Evolutionary conservation across 495 filamentous ascomycete genomes (phyloP).

Genomic region (Bombardia bombarda): DNA sequence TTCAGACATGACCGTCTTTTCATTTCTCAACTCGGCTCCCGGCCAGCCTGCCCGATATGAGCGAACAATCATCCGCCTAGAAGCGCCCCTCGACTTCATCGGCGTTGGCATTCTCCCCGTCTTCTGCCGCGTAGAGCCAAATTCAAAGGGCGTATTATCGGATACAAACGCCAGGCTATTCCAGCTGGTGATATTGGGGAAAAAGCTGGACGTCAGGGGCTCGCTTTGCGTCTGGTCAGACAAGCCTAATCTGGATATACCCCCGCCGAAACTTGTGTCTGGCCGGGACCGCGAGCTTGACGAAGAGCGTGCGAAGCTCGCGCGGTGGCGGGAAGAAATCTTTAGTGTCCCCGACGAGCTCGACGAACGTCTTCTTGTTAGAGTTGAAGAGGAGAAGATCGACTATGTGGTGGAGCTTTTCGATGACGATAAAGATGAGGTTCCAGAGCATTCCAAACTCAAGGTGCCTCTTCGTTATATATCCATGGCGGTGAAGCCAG

Average conservation of each 20-base stretch:
- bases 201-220: conserved; percentile 15
- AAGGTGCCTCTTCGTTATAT: too few species aligned
- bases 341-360: conserved; percentile 23
- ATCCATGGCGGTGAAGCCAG: too few species aligned
- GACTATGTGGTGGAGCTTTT: too few species aligned
- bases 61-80: conserved; percentile 12
- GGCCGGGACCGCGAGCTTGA: background rate
- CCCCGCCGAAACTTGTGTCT: conserved; percentile 4
- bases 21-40: conserved; percentile 15
- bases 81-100: conserved; percentile 7
- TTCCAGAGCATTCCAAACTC: too few species aligned
- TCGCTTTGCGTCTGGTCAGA: conserved; percentile 24
- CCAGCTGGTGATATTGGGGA: conserved; percentile 21
- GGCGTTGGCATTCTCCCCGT: conserved; percentile 17
- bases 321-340: conserved; percentile 3
- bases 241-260: background rate
- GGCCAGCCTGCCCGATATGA: conserved; percentile 10
- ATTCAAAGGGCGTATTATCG: conserved; percentile 1
- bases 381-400: too few species aligned
- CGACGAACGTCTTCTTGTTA: conserved; percentile 13
- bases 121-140: background rate
- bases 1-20: conserved; percentile 16
- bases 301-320: conserved; percentile 2
- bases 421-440: too few species aligned
- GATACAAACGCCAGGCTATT: conserved; percentile 17